Base-by-base conservation (phyloP, 805 yeast genomes). In the Wickerhamomyces ciferrii region DNA sequence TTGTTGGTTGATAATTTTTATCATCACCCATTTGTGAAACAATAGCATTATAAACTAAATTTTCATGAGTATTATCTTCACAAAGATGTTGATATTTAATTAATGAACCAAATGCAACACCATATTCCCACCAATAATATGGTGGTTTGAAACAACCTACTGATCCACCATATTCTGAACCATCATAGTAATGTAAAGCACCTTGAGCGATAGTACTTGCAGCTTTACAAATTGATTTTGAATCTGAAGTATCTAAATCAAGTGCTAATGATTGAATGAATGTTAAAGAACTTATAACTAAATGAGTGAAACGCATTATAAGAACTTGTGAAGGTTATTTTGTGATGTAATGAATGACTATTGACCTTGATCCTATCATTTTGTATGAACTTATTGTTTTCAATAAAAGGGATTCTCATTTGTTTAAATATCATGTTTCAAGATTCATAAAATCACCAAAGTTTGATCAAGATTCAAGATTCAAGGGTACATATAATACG, bases 51-150 rank as follows among this genome's bases (percentile, higher is more conserved):
- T 76, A 73, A 45, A 88, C 74, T 32, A 75, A 47, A 13, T 74
- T 71, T 39, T 76, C 83, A 56, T 79, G 86, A 1, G 91, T 79
- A 52, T 75, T 77, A 63, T 91, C 85, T 36, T 83, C 77, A 63
- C 87, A 78, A 61, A 73, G 83, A 54, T 62, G 81, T 69, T 88
- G 75, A 65, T 85, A 84, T 63, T 90, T 97, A 39, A 92, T 61
- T 75, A 92, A 69, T 19, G 86, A 74, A 11, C 96, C 96, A 87
- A 90, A 89, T 2, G 94, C 96, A 50, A 91, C 96, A 54, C 98
- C 98, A 11, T 97, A 96, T 69, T 90, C 89, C 97, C 97, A 91
- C 99, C 98, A 92, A 74, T 92, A 92, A 73, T 92, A 91, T 0
- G 98, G 98, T 59, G 74, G 69, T 13, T 82, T 71, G 64, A 94